Conservation (phyloP, 257 asterid genomes). For the Solanum bukasovii region DNA sequence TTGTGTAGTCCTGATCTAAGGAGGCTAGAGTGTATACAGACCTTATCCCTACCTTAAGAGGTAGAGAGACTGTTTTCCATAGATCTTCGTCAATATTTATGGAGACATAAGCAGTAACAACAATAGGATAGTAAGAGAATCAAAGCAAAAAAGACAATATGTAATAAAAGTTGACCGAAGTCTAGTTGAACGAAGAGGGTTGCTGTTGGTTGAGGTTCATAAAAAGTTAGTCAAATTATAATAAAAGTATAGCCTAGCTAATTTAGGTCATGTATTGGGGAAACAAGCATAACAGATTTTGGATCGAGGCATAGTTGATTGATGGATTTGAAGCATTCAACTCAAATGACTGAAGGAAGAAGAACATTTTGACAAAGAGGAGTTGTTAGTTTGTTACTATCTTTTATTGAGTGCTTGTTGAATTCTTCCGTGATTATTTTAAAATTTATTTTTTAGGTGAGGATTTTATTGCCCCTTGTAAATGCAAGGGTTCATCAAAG, state of each 20-base stretch:
- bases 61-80: neutral
- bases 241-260: neutral
- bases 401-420: neutral
- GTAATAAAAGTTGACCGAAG: neutral
- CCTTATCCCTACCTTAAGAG: neutral
- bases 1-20: neutral
- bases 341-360: neutral
- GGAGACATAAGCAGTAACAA: neutral
- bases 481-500: constrained; percentile 83
- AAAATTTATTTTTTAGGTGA: constrained; percentile 41
- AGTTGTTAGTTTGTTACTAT: neutral
- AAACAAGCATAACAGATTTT: neutral
- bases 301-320: neutral
- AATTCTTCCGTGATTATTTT: neutral
- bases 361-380: neutral
- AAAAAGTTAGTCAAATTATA: neutral
- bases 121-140: neutral
- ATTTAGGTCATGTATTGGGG: neutral
- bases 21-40: neutral
- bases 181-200: neutral
- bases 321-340: neutral
- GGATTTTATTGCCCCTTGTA: constrained; percentile 94
- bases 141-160: neutral
- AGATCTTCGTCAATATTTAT: neutral
- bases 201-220: neutral